Percentiles rank a stretch among this genome's conserved stretches.
phyloP scores from a whole-genome alignment of 441 rosid species.

The Populus hybrid region DNA sequence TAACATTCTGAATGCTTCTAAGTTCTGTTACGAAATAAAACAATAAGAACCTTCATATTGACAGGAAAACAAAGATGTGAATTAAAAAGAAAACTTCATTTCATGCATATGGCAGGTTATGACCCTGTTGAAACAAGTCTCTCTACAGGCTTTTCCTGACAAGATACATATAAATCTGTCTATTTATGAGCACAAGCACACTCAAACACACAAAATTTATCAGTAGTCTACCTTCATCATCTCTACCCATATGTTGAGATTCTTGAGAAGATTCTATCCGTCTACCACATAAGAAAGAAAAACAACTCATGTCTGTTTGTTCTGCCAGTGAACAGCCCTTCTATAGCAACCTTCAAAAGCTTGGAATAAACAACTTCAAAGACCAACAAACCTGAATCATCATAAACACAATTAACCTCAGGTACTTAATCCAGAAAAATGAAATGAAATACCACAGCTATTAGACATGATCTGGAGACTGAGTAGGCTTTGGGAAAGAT shows the following conservation, averaged over 20 bases:
- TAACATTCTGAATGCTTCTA: slow-evolving; percentile 43
- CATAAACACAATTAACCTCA: slow-evolving; percentile 11
- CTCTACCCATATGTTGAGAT: slow-evolving; percentile 22
- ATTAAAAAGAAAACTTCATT: neutral
- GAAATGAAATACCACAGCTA: neutral
- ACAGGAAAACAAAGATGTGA: neutral
- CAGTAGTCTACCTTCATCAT: slow-evolving; percentile 54
- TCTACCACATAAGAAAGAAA: slow-evolving; percentile 43
- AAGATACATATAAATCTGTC: neutral
- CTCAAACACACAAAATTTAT: neutral
- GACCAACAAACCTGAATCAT: slow-evolving; percentile 32
- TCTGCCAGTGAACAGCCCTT: slow-evolving; percentile 23
- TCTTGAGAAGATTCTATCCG: slow-evolving; percentile 16
- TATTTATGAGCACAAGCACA: neutral
- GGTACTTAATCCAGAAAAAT: slow-evolving; percentile 4
- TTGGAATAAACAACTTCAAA: slow-evolving; percentile 15
- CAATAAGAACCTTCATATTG: slow-evolving; percentile 7
- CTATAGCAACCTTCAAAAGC: slow-evolving; percentile 22
- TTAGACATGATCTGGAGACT: neutral
- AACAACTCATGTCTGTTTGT: slow-evolving; percentile 55
- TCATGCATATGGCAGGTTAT: neutral
- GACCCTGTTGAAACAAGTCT: neutral
- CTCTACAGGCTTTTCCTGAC: neutral
- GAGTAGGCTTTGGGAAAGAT: neutral
- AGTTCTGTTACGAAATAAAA: slow-evolving; percentile 34